Conservation (phyloP, 148 eudicot genomes). For the Chenopodium quinoa region DNA sequence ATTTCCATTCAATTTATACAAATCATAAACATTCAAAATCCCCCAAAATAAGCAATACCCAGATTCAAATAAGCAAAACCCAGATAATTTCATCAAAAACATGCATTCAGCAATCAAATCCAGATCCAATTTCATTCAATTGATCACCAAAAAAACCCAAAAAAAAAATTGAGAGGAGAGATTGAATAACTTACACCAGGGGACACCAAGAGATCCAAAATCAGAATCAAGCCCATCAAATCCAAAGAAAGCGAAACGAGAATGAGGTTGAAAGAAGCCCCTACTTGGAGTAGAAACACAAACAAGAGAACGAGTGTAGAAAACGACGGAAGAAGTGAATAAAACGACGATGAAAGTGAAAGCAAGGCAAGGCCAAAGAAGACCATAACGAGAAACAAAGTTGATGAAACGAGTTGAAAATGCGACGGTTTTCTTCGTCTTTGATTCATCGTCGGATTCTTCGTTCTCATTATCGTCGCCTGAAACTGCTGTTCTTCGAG, state of each 20-base stretch:
- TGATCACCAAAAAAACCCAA: neutral
- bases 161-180: neutral
- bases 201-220: conserved; percentile 86
- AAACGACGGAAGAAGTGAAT: conserved; percentile 39
- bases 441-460: conserved; percentile 58
- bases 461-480: conserved; percentile 28
- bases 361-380: conserved; percentile 50
- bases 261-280: conserved; percentile 33
- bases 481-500: conserved; percentile 42
- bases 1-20: neutral
- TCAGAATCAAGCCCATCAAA: conserved; percentile 69
- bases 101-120: neutral
- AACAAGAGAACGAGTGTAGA: conserved; percentile 54
- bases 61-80: conserved; percentile 9
- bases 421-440: conserved; percentile 59
- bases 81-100: conserved; percentile 7
- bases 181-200: conserved; percentile 67
- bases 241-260: conserved; percentile 63
- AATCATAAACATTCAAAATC: neutral
- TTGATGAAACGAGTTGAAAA: conserved; percentile 43
- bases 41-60: neutral
- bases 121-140: conserved; percentile 13
- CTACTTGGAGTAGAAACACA: conserved; percentile 40
- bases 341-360: conserved; percentile 40
- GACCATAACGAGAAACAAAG: conserved; percentile 54